Percentiles rank a stretch among this genome's conserved stretches.
These are phyloP conservation scores for Colletotrichum endophyticum DNA, from an alignment of 2,329 filamentous ascomycete species.

Conservation along the genomic window DNA sequence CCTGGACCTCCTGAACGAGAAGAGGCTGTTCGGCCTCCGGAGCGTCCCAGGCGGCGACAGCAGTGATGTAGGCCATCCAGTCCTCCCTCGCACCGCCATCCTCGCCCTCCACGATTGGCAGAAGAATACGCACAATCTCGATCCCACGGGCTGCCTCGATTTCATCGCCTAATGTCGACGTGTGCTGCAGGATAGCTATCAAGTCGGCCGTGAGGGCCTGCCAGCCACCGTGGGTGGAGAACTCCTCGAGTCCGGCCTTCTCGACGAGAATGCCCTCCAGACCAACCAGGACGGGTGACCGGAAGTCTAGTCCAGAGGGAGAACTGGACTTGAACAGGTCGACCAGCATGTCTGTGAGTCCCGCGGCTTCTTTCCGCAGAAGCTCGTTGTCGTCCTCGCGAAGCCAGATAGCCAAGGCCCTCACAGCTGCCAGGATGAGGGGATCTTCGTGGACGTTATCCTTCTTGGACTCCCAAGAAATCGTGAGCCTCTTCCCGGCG, in stretches of 20 bases:
- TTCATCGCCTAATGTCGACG: slow-evolving; percentile 27
- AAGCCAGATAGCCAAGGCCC: slow-evolving; percentile 69
- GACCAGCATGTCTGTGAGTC: slow-evolving; percentile 67
- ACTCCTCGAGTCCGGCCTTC: slow-evolving; percentile 49
- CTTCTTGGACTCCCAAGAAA: slow-evolving; percentile 64
- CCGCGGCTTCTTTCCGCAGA: slow-evolving; percentile 60
- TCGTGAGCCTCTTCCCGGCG: slow-evolving; percentile 48
- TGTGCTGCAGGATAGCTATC: slow-evolving; percentile 42
- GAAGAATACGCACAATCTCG: slow-evolving; percentile 61
- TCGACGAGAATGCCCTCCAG: slow-evolving; percentile 60
- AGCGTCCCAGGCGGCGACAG: slow-evolving; percentile 52
- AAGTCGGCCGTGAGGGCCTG: slow-evolving; percentile 55
- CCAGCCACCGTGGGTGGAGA: slow-evolving; percentile 62
- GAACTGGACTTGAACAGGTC: slow-evolving; percentile 59
- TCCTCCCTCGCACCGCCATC: slow-evolving; percentile 49
- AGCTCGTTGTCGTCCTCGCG: slow-evolving; percentile 69
- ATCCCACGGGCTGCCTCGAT: slow-evolving; percentile 51
- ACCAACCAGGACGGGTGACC: slow-evolving; percentile 61
- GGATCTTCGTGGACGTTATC: slow-evolving; percentile 57
- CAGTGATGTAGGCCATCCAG: slow-evolving; percentile 62
- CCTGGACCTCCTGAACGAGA: slow-evolving; percentile 51
- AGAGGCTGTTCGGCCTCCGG: slow-evolving; percentile 31
- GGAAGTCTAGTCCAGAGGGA: slow-evolving; percentile 52
- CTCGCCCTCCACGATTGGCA: slow-evolving; percentile 55
- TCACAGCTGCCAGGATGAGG: slow-evolving; percentile 62